phyloP scores from a whole-genome alignment of 2,329 filamentous ascomycete genomes.

The Talaromyces marneffei region DNA sequence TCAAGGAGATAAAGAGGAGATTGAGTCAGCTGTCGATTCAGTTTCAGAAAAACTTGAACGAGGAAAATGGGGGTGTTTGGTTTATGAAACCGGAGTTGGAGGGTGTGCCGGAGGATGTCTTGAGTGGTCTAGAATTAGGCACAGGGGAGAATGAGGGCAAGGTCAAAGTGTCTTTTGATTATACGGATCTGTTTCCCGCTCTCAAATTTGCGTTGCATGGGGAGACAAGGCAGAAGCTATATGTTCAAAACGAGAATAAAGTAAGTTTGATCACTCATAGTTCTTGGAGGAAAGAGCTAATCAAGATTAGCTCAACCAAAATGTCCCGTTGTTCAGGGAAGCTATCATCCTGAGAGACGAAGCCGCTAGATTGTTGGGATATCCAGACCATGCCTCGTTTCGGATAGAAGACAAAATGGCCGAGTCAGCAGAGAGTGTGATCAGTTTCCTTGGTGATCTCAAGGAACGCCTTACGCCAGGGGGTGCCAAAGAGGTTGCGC shows the following conservation, averaged over 20 bases:
- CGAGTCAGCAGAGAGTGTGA: constrained; percentile 46
- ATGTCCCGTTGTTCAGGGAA: constrained; percentile 45
- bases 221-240: constrained; percentile 40
- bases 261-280: too few species aligned
- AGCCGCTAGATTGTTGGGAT: constrained; percentile 45
- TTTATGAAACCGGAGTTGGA: constrained; percentile 44
- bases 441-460: constrained; percentile 47
- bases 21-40: constrained; percentile 45
- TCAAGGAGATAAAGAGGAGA: constrained; percentile 50
- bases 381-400: constrained; percentile 48
- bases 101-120: constrained; percentile 45
- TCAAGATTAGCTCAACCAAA: constrained; percentile 47
- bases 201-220: constrained; percentile 45
- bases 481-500: constrained; percentile 40
- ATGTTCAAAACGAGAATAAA: constrained; percentile 48
- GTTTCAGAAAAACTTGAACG: constrained; percentile 48
- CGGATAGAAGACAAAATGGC: constrained; percentile 50
- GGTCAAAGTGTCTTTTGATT: constrained; percentile 46
- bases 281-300: too few species aligned
- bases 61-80: constrained; percentile 49
- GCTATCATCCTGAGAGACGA: constrained; percentile 46
- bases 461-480: constrained; percentile 39
- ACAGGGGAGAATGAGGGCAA: constrained; percentile 44
- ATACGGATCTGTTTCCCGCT: constrained; percentile 45
- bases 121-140: constrained; percentile 43